A percentile compares a stretch with the other conserved stretches of the same genome.
Evolutionary conservation across 805 yeast species (phyloP).

Genomic region (Kodamaea fukazawae): DNA sequence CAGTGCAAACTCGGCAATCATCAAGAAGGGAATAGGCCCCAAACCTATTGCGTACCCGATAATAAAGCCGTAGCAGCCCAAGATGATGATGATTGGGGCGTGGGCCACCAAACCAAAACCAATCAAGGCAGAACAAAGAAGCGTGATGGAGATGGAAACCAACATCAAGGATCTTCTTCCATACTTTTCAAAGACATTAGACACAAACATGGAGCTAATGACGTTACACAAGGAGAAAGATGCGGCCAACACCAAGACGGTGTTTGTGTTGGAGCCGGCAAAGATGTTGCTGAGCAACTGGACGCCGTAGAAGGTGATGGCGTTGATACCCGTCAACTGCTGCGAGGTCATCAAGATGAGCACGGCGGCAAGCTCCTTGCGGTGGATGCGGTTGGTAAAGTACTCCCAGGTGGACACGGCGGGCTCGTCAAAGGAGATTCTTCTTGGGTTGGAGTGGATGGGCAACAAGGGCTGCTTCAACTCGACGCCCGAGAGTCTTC

Average conservation of each 20-base stretch:
- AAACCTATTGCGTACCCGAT: slow-evolving; percentile 35
- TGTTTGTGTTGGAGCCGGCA: slow-evolving; percentile 14
- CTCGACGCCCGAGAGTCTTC: slow-evolving; percentile 21
- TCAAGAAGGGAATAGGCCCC: slow-evolving; percentile 38
- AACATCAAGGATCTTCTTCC: slow-evolving; percentile 28
- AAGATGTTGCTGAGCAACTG: slow-evolving; percentile 15
- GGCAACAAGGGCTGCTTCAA: slow-evolving; percentile 8
- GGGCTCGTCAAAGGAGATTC: slow-evolving; percentile 33
- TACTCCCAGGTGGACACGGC: slow-evolving; percentile 20
- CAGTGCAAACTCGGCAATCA: slow-evolving; percentile 34
- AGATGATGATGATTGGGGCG: slow-evolving; percentile 17
- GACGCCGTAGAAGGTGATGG: slow-evolving; percentile 25
- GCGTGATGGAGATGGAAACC: slow-evolving; percentile 22
- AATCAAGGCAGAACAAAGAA: slow-evolving; percentile 23
- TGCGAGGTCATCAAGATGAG: slow-evolving; percentile 37
- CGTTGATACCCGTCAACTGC: slow-evolving; percentile 32
- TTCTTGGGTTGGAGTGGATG: slow-evolving; percentile 15
- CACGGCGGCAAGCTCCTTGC: slow-evolving; percentile 29
- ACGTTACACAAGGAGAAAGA: slow-evolving; percentile 19
- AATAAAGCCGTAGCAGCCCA: slow-evolving; percentile 31
- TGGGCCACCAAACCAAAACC: slow-evolving; percentile 22
- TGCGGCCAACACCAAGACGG: slow-evolving; percentile 17
- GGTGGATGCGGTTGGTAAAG: slow-evolving; percentile 17
- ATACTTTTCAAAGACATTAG: slow-evolving; percentile 18
- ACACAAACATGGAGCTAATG: slow-evolving; percentile 14